Conservation (phyloP, 2,329 filamentous ascomycete genomes). For the Chrysosphaeria jannelii region DNA sequence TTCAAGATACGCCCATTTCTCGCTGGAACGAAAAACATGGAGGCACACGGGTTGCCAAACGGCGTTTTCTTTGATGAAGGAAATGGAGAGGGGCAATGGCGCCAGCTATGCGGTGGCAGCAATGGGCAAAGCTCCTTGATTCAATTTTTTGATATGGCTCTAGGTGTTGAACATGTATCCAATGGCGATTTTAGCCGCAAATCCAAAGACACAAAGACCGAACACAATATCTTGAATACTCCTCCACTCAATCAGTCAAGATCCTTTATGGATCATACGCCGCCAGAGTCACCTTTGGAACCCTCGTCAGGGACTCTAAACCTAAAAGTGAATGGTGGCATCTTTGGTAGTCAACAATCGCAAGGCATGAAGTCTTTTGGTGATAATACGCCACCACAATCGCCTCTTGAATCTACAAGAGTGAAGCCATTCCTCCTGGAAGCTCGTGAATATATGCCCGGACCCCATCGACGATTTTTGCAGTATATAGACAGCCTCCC, state of each 20-base stretch:
- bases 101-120: conserved; percentile 60
- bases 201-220: conserved; percentile 21
- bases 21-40: conserved; percentile 83
- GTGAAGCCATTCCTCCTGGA: conserved; percentile 39
- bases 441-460: conserved; percentile 93
- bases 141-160: conserved; percentile 81
- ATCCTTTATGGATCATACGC: too few species aligned
- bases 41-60: conserved; percentile 35
- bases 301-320: too few species aligned
- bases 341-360: too few species aligned
- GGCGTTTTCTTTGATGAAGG: conserved; percentile 66
- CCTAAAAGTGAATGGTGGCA: conserved; percentile 16
- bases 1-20: conserved; percentile 67
- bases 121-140: conserved; percentile 92
- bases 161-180: conserved; percentile 49
- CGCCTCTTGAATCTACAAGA: too few species aligned
- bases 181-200: conserved; percentile 26
- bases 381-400: too few species aligned
- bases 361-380: too few species aligned
- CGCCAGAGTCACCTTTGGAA: too few species aligned
- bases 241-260: too few species aligned
- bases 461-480: conserved; percentile 65
- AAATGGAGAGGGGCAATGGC: conserved; percentile 31
- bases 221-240: background rate
- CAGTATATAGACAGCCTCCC: conserved; percentile 47